Percentiles rank a stretch among this genome's conserved stretches.
Evolutionary conservation across 768 basidiomycete genomes (phyloP).

Genomic region (Suillus clintonianus): DNA sequence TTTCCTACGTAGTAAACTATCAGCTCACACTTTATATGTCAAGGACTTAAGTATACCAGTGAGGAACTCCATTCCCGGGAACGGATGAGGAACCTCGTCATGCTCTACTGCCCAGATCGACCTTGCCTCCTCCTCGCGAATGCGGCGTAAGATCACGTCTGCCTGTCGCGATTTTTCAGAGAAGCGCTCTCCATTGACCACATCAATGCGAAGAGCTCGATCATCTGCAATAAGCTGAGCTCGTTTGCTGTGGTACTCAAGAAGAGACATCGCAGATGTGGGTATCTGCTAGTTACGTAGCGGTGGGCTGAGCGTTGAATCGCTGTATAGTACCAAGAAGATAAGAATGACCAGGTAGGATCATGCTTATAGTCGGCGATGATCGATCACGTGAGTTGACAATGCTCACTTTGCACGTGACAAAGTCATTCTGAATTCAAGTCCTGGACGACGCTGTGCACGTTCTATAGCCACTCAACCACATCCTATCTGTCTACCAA

Average conservation of each 20-base stretch:
- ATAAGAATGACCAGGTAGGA: too few species aligned
- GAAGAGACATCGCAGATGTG: conserved; percentile 9
- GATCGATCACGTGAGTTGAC: conserved; percentile 6
- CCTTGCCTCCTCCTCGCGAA: conserved; percentile 55
- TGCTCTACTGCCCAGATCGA: conserved; percentile 62
- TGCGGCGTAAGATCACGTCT: conserved; percentile 54
- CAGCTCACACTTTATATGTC: background rate
- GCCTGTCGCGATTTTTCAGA: conserved; percentile 40
- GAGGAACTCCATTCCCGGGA: conserved; percentile 79
- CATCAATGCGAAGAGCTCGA: conserved; percentile 53
- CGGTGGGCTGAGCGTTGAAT: too few species aligned
- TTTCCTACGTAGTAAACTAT: conserved; percentile 39
- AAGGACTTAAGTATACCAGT: conserved; percentile 47
- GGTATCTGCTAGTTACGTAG: too few species aligned
- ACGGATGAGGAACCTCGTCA: conserved; percentile 57
- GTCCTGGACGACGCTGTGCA: background rate
- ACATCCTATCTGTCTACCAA: background rate
- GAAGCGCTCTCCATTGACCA: background rate
- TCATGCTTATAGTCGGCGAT: too few species aligned
- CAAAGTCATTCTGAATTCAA: background rate
- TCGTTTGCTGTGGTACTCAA: conserved; percentile 27
- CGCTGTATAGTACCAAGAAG: too few species aligned
- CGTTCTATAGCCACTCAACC: background rate
- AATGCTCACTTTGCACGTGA: background rate
- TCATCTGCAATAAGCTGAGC: conserved; percentile 39